Base-by-base conservation (phyloP, 345 rosid species). In the Odontarrhena argentea region DNA sequence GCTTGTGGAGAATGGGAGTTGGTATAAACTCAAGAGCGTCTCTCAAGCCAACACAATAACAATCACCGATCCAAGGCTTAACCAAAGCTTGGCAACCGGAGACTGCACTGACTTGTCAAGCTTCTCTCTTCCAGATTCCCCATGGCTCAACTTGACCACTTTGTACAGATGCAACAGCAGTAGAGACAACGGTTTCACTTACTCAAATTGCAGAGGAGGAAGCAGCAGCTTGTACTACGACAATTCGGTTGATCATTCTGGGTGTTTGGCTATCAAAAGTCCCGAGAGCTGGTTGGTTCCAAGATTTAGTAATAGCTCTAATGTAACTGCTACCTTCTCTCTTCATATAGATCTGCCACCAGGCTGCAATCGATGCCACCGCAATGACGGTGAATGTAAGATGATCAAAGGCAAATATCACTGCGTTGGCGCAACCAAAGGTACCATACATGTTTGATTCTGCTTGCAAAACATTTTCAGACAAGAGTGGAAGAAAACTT, bases 161-260 rank as follows among this genome's bases (percentile, higher is more conserved):
- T 22, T 82, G 65, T 70, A 63, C 72, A 74, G 55, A 59, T 84
- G 85, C 59, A 37, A 61, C 36, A 50, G 8, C 32, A 38, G 3
- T 3, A 18, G 22, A 13, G 11, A 12, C 34, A 41, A 48, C 8
- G 46, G 5, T 14, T 10, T 48, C 36, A 4, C 1, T 6, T 45
- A n/a, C 37, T 24, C 3, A 2, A 14, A 9, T 18, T 79, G 83
- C 72, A 2, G 38, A 3, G 52, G 55, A 63, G 58, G 42, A 38
- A 57, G 59, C 35, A 64, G 52, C 60, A 35, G 26, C 4, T 9
- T 69, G 14, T 63, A 36, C 6, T 63, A 66, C 51, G 24, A 8
- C 8, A 3, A 2, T 0, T 6, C 12, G 9, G 2, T 0, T 24
- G 2, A 12, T 13, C 7, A 9, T 13, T 52, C 43, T 43, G 26